Evolutionary conservation across 768 basidiomycete genomes (phyloP).

Genomic region (Leucosporidium creatinivorum): DNA sequence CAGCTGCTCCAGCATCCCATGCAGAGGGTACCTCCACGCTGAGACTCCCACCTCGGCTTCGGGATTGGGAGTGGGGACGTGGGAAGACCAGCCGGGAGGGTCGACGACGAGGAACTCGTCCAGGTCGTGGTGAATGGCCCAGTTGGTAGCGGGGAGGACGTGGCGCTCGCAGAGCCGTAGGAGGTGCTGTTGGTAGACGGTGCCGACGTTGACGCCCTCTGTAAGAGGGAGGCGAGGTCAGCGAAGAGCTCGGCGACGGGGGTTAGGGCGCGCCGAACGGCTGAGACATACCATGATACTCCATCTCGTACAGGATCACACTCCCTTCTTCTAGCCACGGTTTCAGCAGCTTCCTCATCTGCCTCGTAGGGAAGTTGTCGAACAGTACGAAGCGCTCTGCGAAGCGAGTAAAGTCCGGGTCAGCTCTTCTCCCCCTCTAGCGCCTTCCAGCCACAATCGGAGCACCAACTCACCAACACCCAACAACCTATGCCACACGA

Average conservation of each 20-base stretch:
- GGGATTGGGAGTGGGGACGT: conserved; percentile 2
- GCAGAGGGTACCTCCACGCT: no score
- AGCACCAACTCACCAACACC: no score
- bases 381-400: conserved; percentile 25
- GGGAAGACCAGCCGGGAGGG: conserved; percentile 19
- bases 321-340: conserved; percentile 28
- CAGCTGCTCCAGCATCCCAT: conserved; percentile 2
- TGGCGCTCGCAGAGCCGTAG: conserved; percentile 21
- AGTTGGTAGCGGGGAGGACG: conserved; percentile 8
- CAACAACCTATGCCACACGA: no score
- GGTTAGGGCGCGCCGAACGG: neutral
- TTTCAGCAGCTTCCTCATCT: conserved; percentile 18
- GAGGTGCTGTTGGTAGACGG: conserved; percentile 21
- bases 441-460: no score
- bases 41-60: neutral
- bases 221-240: neutral
- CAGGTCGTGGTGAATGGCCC: conserved; percentile 30
- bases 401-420: no score
- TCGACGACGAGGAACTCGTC: conserved; percentile 32
- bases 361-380: conserved; percentile 11
- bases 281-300: conserved; percentile 17
- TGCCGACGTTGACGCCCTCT: conserved; percentile 14
- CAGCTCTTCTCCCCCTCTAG: no score
- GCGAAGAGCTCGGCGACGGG: no score
- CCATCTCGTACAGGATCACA: conserved; percentile 25